phyloP scores from a whole-genome alignment of 2,329 filamentous ascomycete genomes.

The Colletotrichum spaethianum region DNA sequence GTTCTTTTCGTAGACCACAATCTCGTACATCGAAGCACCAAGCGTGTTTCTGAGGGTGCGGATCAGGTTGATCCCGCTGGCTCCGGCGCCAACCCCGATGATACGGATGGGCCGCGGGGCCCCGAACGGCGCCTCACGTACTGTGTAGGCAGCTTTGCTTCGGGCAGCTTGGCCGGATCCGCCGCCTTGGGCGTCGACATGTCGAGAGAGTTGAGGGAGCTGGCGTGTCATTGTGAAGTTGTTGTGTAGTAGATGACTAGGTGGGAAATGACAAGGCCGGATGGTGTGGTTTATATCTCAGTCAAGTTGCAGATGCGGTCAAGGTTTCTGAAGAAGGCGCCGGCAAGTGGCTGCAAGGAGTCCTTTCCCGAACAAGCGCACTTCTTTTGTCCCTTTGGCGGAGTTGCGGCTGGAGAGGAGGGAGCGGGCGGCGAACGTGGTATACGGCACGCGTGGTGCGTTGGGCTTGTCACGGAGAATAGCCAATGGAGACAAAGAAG shows the following conservation, averaged over 20 bases:
- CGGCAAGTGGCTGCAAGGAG: constrained; percentile 6
- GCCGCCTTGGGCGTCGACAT: constrained; percentile 36
- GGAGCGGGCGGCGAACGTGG: constrained; percentile 1
- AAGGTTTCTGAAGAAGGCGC: constrained; percentile 14
- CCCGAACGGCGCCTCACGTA: constrained; percentile 38
- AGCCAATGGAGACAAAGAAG: constrained; percentile 21
- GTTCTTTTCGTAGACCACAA: constrained; percentile 71
- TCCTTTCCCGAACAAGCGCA: constrained; percentile 12
- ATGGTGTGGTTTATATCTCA: constrained; percentile 35
- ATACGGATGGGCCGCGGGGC: constrained; percentile 38
- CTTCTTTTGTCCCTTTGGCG: constrained; percentile 2
- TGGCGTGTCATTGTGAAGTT: constrained; percentile 39
- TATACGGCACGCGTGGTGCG: constrained; percentile 13
- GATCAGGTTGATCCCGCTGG: constrained; percentile 46
- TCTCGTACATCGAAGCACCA: constrained; percentile 55
- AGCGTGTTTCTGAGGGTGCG: constrained; percentile 60
- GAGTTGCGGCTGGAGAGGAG: constrained; percentile 22
- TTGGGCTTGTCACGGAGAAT: constrained; percentile 8
- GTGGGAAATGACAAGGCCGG: neutral
- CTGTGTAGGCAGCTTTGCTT: constrained; percentile 26
- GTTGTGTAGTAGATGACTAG: neutral
- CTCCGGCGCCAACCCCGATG: constrained; percentile 41
- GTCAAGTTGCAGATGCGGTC: neutral
- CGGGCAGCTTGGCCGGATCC: constrained; percentile 25
- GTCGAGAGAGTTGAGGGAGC: constrained; percentile 40